Evolutionary conservation across 495 filamentous ascomycete genomes (phyloP).

Genomic region (Hyaloscypha variabilis): DNA sequence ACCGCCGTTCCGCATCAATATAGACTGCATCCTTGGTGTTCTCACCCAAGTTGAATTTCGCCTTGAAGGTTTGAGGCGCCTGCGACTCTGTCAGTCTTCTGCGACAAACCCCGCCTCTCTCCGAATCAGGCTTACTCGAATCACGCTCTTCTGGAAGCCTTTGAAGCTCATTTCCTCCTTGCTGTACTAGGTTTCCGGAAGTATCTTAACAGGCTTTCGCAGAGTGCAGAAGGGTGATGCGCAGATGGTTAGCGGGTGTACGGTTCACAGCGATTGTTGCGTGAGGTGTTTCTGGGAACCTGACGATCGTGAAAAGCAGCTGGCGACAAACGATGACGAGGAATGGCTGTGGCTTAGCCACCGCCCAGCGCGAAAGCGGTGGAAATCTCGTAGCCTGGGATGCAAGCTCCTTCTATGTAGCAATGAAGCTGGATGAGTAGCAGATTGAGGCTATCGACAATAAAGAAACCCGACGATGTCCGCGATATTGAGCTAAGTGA

Average conservation of each 20-base stretch:
- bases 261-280: neutral
- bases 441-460: slow-evolving; percentile 19
- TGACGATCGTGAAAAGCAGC: neutral
- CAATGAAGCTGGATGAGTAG: neutral
- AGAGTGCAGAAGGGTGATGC: neutral
- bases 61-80: slow-evolving; percentile 90
- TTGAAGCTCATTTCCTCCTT: slow-evolving; percentile 83
- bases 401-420: neutral
- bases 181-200: slow-evolving; percentile 5
- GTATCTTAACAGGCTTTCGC: slow-evolving; percentile 1
- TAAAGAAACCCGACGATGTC: slow-evolving; percentile 14
- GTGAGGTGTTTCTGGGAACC: neutral
- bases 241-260: neutral
- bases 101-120: slow-evolving; percentile 25
- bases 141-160: slow-evolving; percentile 88
- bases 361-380: slow-evolving; percentile 2
- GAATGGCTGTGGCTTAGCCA: slow-evolving; percentile 29
- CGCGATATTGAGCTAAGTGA: neutral
- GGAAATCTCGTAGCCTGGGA: slow-evolving; percentile 9
- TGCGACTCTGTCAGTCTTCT: slow-evolving; percentile 37
- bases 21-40: slow-evolving; percentile 94
- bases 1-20: slow-evolving; percentile 90
- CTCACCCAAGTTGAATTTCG: slow-evolving; percentile 92
- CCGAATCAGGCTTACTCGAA: slow-evolving; percentile 60
- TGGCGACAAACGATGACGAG: slow-evolving; percentile 25